These are phyloP conservation scores for Diaporthe longicolla DNA, from an alignment of 2,329 filamentous ascomycete species.

Conservation along the genomic window DNA sequence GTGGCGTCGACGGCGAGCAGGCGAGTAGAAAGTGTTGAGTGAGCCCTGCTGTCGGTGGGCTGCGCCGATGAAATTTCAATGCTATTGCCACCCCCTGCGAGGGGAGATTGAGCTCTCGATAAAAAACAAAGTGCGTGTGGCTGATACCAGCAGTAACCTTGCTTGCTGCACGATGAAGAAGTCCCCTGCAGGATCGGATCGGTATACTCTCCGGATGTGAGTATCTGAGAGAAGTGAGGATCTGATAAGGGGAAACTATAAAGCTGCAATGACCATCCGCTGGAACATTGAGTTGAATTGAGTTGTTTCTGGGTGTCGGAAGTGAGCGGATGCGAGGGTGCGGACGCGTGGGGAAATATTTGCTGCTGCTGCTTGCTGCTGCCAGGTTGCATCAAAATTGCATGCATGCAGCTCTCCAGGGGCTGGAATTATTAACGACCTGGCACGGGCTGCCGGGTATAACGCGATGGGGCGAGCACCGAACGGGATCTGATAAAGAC, in stretches of 20 bases:
- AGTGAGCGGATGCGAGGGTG: neutral
- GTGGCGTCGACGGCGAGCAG: neutral
- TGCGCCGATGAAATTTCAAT: slow-evolving; percentile 28
- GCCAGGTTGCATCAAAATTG: slow-evolving; percentile 31
- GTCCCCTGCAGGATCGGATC: neutral
- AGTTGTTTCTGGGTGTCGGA: neutral
- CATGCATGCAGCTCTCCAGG: slow-evolving; percentile 18
- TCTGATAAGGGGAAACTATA: slow-evolving; percentile 24
- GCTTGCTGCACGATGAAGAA: neutral
- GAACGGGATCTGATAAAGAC: slow-evolving; percentile 30
- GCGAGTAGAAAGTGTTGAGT: neutral
- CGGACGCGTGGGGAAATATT: slow-evolving; percentile 5
- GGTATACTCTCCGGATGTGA: neutral
- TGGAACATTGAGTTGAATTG: slow-evolving; percentile 15
- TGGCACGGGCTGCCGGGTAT: neutral
- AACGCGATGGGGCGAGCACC: neutral
- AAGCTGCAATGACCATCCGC: neutral
- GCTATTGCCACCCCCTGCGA: slow-evolving; percentile 29
- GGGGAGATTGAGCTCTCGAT: slow-evolving; percentile 15
- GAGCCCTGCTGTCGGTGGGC: neutral
- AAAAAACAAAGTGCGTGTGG: neutral
- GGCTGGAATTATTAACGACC: neutral
- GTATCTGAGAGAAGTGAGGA: neutral
- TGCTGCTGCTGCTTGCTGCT: slow-evolving; percentile 7
- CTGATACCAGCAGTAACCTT: slow-evolving; percentile 5